phyloP scores from a whole-genome alignment of 495 filamentous ascomycete species.

The Daldinia loculata region DNA sequence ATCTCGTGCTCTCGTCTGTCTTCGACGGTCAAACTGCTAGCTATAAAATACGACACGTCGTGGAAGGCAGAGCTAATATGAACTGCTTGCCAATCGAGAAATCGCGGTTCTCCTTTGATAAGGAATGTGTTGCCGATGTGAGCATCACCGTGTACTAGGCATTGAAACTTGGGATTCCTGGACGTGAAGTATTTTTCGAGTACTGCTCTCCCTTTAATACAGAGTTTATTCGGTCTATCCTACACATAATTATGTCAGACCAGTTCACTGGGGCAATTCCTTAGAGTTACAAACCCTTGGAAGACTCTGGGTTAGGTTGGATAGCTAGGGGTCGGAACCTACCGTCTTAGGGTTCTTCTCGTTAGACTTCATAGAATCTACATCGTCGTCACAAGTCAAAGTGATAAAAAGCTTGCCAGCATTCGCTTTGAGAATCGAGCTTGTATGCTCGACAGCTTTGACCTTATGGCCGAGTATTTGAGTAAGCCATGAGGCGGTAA shows the following conservation, averaged over 20 bases:
- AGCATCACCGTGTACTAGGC: constrained; percentile 40
- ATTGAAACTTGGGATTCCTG: constrained; percentile 38
- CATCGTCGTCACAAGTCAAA: constrained; percentile 33
- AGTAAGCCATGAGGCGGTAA: constrained; percentile 38
- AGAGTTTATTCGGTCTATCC: constrained; percentile 28
- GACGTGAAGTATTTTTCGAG: constrained; percentile 34
- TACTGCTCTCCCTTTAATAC: constrained; percentile 42
- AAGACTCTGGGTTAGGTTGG: neutral
- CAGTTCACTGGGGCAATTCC: neutral
- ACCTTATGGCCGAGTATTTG: constrained; percentile 36
- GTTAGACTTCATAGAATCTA: neutral
- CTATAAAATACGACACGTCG: constrained; percentile 41
- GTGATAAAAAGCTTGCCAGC: constrained; percentile 33
- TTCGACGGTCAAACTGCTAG: constrained; percentile 59
- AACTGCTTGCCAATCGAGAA: constrained; percentile 42
- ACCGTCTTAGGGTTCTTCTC: neutral
- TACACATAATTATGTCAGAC: neutral
- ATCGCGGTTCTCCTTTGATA: constrained; percentile 26
- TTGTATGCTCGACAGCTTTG: constrained; percentile 38
- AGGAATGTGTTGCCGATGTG: constrained; percentile 44
- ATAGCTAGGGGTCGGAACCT: neutral
- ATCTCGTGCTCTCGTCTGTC: constrained; percentile 73
- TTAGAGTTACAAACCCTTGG: neutral
- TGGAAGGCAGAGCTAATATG: constrained; percentile 43
- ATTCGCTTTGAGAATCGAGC: too few species aligned